A percentile compares a stretch with the other conserved stretches of the same genome.
Evolutionary conservation across 345 rosid species (phyloP).

Genomic region (Chamaenerion angustifolium): DNA sequence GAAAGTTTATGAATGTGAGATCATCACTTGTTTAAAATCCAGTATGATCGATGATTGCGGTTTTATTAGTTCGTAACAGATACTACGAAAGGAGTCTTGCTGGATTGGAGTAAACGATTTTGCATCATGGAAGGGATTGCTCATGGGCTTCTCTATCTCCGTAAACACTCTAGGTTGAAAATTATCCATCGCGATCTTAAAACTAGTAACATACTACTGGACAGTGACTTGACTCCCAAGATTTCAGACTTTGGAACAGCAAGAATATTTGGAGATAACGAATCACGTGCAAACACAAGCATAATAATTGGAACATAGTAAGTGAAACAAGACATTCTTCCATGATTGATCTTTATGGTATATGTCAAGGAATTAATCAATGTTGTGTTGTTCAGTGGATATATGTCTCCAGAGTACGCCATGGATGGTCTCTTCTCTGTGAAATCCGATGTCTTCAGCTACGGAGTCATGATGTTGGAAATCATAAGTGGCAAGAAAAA

Average conservation of each 20-base stretch:
- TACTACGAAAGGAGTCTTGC: not conserved
- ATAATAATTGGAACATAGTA: not conserved
- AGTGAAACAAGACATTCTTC: too few relatives aligned
- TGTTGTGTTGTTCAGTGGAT: too few relatives aligned
- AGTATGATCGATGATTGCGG: not conserved
- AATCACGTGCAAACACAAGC: not conserved
- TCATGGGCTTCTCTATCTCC: conserved; percentile 1
- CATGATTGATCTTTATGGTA: too few relatives aligned
- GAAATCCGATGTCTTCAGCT: too few relatives aligned
- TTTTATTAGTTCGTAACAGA: too few relatives aligned
- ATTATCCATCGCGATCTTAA: not conserved
- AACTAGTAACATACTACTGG: not conserved
- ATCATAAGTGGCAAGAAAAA: too few relatives aligned
- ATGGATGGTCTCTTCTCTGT: too few relatives aligned
- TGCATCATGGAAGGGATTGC: conserved; percentile 2
- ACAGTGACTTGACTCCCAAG: not conserved
- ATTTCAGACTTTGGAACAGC: conserved; percentile 1
- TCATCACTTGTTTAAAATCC: not conserved
- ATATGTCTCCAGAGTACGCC: too few relatives aligned
- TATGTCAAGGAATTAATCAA: too few relatives aligned
- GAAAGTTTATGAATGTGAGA: too few relatives aligned
- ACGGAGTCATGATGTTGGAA: too few relatives aligned
- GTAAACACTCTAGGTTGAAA: not conserved
- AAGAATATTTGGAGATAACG: not conserved
- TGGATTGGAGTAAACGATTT: not conserved